Conservation (phyloP, 345 rosid species). For the Eucalyptus curtisii region DNA sequence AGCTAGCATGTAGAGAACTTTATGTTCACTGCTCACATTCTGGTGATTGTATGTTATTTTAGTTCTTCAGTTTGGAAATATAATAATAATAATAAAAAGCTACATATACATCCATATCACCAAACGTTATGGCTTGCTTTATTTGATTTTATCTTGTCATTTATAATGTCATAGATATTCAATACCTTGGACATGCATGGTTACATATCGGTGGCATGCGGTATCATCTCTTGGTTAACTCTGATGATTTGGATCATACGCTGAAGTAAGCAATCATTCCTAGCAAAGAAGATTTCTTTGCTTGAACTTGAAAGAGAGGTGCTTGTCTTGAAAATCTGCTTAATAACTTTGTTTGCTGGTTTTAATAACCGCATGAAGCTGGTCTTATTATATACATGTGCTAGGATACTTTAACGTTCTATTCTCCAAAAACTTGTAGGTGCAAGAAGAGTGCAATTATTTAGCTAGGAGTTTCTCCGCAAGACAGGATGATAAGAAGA, state of each 20-base stretch:
- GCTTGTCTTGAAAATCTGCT: not conserved
- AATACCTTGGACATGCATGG: constrained; percentile 59
- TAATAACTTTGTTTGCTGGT: not conserved
- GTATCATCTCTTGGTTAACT: constrained; percentile 48
- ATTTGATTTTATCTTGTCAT: not conserved
- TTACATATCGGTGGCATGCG: constrained; percentile 61
- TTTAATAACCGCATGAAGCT: not conserved
- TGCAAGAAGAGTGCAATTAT: constrained; percentile 63
- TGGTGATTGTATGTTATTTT: constrained; percentile 11
- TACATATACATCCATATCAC: not conserved
- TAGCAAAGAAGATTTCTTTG: constrained; percentile 43
- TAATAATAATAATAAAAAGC: not conserved
- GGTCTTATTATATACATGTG: not conserved
- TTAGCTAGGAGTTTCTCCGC: constrained; percentile 46
- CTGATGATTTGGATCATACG: constrained; percentile 65
- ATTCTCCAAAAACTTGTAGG: constrained; percentile 18
- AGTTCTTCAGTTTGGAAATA: not conserved
- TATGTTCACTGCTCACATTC: constrained; percentile 27
- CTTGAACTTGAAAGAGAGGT: constrained; percentile 76
- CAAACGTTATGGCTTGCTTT: not conserved
- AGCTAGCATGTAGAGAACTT: constrained; percentile 46
- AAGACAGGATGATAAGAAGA: constrained; percentile 27
- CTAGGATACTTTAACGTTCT: not conserved
- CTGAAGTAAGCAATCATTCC: constrained; percentile 42
- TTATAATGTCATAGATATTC: not conserved